Conservation (phyloP, 176 grass and related monocot species). For the Lolium perenne region DNA sequence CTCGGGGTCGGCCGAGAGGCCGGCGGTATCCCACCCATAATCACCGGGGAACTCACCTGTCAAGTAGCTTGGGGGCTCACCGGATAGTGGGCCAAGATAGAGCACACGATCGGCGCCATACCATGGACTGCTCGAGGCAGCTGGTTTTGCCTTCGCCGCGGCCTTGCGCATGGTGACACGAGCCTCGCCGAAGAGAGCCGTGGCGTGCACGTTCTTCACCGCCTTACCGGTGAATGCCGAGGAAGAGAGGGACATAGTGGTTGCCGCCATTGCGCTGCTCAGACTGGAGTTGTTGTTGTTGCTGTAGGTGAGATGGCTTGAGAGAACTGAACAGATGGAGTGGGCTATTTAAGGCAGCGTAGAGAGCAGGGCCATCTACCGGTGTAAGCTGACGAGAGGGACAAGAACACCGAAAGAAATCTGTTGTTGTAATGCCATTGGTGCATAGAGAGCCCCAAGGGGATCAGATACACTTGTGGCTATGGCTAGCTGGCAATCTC, state of each 20-base stretch:
- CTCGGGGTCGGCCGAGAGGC: neutral
- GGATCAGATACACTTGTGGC: slow-evolving; percentile 11
- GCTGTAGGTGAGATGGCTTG: neutral
- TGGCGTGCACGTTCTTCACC: neutral
- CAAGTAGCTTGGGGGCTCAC: too few relatives aligned
- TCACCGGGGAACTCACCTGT: neutral
- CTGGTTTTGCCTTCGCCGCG: neutral
- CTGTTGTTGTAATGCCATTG: neutral
- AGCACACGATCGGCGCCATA: neutral
- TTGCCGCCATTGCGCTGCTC: neutral
- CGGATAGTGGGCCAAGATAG: too few relatives aligned
- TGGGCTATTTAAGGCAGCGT: neutral
- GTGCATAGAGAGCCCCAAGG: neutral
- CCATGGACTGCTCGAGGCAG: neutral
- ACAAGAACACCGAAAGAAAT: neutral
- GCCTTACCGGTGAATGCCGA: neutral
- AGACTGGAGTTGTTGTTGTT: neutral
- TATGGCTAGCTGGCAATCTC: neutral
- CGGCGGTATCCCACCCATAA: neutral
- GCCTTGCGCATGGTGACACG: slow-evolving; percentile 11
- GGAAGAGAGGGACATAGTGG: slow-evolving; percentile 5
- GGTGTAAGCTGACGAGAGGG: neutral
- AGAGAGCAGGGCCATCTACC: neutral
- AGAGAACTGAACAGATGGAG: neutral
- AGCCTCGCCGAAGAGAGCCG: neutral